Evolutionary conservation across 75 land plant species (phyloP).

Genomic region (Adiantum capillusveneris): DNA sequence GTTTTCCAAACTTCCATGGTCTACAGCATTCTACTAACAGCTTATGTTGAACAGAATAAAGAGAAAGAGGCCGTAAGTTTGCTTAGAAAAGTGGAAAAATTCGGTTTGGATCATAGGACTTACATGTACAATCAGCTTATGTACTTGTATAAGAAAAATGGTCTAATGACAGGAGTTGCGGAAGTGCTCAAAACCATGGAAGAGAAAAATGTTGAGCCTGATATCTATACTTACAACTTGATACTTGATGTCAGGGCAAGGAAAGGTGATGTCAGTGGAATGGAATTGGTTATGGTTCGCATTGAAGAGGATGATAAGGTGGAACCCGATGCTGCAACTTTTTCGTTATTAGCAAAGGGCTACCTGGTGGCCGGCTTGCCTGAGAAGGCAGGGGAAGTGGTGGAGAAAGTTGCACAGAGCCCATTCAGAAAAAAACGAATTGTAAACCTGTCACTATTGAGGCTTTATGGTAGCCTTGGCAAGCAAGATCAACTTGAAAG

Average conservation of each 20-base stretch:
- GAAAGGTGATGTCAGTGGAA: constrained; percentile 18
- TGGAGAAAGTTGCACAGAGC: constrained; percentile 9
- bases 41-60: constrained; percentile 11
- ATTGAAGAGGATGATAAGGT: constrained; percentile 12
- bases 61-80: constrained; percentile 10
- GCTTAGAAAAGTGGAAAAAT: constrained; percentile 7
- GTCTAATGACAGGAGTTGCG: constrained; percentile 4
- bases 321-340: constrained; percentile 22
- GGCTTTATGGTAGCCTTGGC: constrained; percentile 14
- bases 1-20: constrained; percentile 15
- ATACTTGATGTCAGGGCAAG: constrained; percentile 17
- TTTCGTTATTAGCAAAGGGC: constrained; percentile 29
- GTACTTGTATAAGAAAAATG: constrained; percentile 19
- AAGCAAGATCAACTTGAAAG: constrained; percentile 15
- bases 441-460: constrained; percentile 6
- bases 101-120: constrained; percentile 14
- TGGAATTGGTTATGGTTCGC: constrained; percentile 13
- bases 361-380: constrained; percentile 12
- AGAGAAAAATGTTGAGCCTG: constrained; percentile 8
- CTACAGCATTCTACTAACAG: constrained; percentile 18
- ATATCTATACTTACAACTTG: constrained; percentile 22
- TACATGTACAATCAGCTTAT: constrained; percentile 23
- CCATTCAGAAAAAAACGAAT: constrained; percentile 8
- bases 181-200: constrained; percentile 18
- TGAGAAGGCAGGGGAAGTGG: constrained; percentile 10